These are phyloP conservation scores for Dryadomyces quercivorus DNA, from an alignment of 2,329 filamentous ascomycete genomes.

Conservation along the genomic window DNA sequence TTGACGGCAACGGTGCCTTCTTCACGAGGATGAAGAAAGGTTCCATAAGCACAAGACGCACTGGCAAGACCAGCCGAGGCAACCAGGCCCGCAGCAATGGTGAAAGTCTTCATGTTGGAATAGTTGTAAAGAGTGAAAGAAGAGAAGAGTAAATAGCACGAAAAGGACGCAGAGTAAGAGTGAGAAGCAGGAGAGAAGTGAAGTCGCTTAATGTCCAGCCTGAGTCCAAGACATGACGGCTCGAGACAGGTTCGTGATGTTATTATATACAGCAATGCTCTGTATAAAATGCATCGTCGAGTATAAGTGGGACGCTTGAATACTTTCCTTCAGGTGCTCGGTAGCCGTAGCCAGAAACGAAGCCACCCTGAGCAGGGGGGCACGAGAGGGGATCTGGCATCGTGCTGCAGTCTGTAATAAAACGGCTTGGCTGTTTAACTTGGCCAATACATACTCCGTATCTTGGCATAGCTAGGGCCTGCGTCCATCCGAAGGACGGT, in stretches of 20 bases:
- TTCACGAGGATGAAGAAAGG: slow-evolving; percentile 20
- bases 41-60: slow-evolving; percentile 27
- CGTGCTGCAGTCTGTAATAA: not conserved
- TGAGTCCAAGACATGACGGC: too few relatives aligned
- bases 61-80: not conserved
- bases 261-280: too few relatives aligned
- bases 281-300: too few relatives aligned
- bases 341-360: too few relatives aligned
- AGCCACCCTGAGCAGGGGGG: too few relatives aligned
- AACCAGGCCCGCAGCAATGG: not conserved
- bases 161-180: not conserved
- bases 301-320: too few relatives aligned
- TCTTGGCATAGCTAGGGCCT: not conserved
- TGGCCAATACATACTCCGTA: not conserved
- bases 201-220: too few relatives aligned
- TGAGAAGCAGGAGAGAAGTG: too few relatives aligned
- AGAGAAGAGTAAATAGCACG: not conserved
- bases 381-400: too few relatives aligned
- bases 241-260: too few relatives aligned
- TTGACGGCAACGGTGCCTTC: slow-evolving; percentile 21
- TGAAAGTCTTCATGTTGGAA: not conserved
- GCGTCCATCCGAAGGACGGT: too few relatives aligned
- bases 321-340: too few relatives aligned
- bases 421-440: not conserved
- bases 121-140: not conserved